A percentile compares a stretch with the other conserved stretches of the same genome.
Conservation (phyloP, 2,329 filamentous ascomycete species). For the Beauveria sp. region DNA sequence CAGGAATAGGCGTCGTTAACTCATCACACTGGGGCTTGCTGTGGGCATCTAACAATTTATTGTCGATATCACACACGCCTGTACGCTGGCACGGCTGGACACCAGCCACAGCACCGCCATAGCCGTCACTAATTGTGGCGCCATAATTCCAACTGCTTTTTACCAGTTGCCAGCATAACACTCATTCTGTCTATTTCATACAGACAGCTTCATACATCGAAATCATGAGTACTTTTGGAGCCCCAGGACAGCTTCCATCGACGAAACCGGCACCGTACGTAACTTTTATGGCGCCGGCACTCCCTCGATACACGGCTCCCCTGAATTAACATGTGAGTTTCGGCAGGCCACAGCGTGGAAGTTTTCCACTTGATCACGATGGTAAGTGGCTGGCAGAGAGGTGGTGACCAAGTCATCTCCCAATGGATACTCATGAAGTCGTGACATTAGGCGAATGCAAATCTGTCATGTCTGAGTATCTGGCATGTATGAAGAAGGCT, state of each 20-base stretch:
- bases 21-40: too few relatives aligned
- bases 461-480: constrained; percentile 74
- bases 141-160: constrained; percentile 2
- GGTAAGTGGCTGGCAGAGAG: constrained; percentile 30
- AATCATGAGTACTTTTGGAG: constrained; percentile 58
- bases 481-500: constrained; percentile 78
- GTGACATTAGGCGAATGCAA: constrained; percentile 74
- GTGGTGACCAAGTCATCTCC: not conserved
- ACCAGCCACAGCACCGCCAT: not conserved
- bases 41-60: not conserved
- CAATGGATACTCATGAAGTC: not conserved
- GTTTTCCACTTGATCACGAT: constrained; percentile 94
- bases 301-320: not conserved
- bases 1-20: too few relatives aligned
- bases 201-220: not conserved
- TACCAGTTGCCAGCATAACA: not conserved
- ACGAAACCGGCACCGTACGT: constrained; percentile 61
- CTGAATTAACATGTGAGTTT: not conserved
- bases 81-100: not conserved
- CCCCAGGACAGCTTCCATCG: constrained; percentile 59
- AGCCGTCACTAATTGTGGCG: not conserved
- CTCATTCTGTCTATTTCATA: constrained; percentile 1
- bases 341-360: constrained; percentile 75
- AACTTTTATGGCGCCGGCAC: constrained; percentile 14
- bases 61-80: not conserved